Conservation (phyloP, 345 rosid genomes). For the Eutrema yunnanense region DNA sequence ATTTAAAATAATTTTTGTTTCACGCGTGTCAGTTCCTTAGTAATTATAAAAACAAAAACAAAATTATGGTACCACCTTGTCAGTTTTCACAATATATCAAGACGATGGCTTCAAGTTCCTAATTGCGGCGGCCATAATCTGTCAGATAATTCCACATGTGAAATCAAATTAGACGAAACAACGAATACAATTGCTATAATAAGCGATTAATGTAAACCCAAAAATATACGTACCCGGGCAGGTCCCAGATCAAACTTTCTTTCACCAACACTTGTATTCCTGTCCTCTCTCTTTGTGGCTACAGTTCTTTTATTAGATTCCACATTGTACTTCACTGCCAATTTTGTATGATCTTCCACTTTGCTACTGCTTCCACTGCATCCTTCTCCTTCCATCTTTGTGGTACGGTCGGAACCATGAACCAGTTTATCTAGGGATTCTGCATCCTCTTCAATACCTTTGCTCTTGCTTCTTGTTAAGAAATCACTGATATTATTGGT, state of each 20-base stretch:
- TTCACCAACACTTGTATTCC: slow-evolving; percentile 11
- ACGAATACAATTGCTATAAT: background rate
- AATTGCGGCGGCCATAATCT: slow-evolving; percentile 32
- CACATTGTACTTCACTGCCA: background rate
- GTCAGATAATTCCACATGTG: background rate
- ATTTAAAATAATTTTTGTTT: too few species aligned
- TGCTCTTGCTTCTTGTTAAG: slow-evolving; percentile 20
- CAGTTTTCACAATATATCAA: background rate
- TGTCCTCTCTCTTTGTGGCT: slow-evolving; percentile 11
- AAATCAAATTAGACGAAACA: slow-evolving; percentile 1
- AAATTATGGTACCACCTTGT: background rate
- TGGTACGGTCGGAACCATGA: slow-evolving; percentile 18
- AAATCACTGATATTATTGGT: slow-evolving; percentile 7
- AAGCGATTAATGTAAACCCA: background rate
- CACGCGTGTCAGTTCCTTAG: too few species aligned
- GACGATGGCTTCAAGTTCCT: slow-evolving; percentile 32
- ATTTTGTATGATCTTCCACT: background rate
- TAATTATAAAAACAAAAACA: background rate
- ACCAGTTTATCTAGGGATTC: background rate
- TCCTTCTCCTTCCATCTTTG: background rate
- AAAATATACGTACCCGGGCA: slow-evolving; percentile 24
- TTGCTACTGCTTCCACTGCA: slow-evolving; percentile 4
- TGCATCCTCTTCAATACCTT: slow-evolving; percentile 23
- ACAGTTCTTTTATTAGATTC: slow-evolving; percentile 3
- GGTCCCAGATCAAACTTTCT: slow-evolving; percentile 23